A percentile compares a stretch with the other conserved stretches of the same genome.
phyloP scores from a whole-genome alignment of 2,329 filamentous ascomycete genomes.

The Phoma sp. region DNA sequence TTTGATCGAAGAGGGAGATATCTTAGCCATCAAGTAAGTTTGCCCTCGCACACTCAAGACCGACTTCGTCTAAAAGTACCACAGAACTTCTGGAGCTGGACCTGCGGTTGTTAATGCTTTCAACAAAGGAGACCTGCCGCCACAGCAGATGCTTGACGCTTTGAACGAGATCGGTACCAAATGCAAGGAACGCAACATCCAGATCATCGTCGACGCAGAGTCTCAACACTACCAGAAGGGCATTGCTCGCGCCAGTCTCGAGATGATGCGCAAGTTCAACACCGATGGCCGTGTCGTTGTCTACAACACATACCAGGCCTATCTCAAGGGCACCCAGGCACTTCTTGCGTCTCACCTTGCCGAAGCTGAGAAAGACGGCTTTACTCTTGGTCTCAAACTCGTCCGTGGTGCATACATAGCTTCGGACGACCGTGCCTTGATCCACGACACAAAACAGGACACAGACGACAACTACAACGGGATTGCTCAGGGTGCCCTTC shows the following conservation, averaged over 20 bases:
- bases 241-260: conserved; percentile 62
- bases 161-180: conserved; percentile 50
- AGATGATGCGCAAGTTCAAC: conserved; percentile 60
- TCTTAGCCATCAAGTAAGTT: conserved; percentile 42
- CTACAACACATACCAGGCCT: conserved; percentile 69
- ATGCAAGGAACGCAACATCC: conserved; percentile 50
- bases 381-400: conserved; percentile 63
- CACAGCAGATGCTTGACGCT: conserved; percentile 53
- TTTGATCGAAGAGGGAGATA: conserved; percentile 38
- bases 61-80: conserved; percentile 13
- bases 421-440: conserved; percentile 57
- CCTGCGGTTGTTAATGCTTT: conserved; percentile 50
- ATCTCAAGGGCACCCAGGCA: conserved; percentile 57
- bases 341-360: conserved; percentile 55
- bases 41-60: not conserved
- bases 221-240: conserved; percentile 55
- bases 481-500: conserved; percentile 62
- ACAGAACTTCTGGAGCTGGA: conserved; percentile 54
- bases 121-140: conserved; percentile 42
- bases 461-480: conserved; percentile 71
- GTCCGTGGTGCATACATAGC: conserved; percentile 65
- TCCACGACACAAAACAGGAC: conserved; percentile 61
- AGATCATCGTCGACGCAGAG: conserved; percentile 57
- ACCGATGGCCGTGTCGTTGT: conserved; percentile 60
- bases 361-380: conserved; percentile 54